Base-by-base conservation (phyloP, 2,329 filamentous ascomycete species). In the Alternaria rosae region DNA sequence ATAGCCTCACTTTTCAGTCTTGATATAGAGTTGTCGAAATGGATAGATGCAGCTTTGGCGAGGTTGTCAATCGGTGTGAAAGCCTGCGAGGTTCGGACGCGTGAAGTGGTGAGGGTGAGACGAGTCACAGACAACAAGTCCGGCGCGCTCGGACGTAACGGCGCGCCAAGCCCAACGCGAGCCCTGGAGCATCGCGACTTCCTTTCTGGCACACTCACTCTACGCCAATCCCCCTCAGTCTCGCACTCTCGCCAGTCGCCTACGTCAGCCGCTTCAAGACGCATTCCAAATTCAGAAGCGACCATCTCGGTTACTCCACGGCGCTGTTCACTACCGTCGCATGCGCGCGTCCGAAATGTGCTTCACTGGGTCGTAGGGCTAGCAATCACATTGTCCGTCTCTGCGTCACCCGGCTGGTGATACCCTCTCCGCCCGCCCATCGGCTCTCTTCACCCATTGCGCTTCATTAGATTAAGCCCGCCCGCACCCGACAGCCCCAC, bases 351-450 rank as follows among this genome's bases (percentile, higher is more conserved):
- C 68, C 73, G 74, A 56, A 57, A 76, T 74, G 73, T 68, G 64
- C 69, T 66, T 64, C 64, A 73, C 65, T 66, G 65, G 70, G 57
- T 65, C 63, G 54, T 76, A 77, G 70, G 71, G 70, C 74, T 75
- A 68, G 70, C 67, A 54, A 70, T 75, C 68, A 71, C 70, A 70
- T 66, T 66, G 55, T 63, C 68, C 62, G 67, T 56, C 52, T 62
- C 66, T 72, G 71, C 66, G 67, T 67, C 73, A 72, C 73, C 68
- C 64, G 65, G 53, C 44, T 62, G 60, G 69, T 74, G 67, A 66
- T 68, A 74, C 72, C 60, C 70, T 67, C 59, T n/a, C 59, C 65
- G 67, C 63, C 57, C 64, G 56, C 55, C 67, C 65, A 66, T 64
- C 70, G 62, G 68, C 66, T 55, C 54, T 53, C 43, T 42, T 48